Base-by-base conservation (phyloP, 345 rosid species). In the Mercurialis annua region DNA sequence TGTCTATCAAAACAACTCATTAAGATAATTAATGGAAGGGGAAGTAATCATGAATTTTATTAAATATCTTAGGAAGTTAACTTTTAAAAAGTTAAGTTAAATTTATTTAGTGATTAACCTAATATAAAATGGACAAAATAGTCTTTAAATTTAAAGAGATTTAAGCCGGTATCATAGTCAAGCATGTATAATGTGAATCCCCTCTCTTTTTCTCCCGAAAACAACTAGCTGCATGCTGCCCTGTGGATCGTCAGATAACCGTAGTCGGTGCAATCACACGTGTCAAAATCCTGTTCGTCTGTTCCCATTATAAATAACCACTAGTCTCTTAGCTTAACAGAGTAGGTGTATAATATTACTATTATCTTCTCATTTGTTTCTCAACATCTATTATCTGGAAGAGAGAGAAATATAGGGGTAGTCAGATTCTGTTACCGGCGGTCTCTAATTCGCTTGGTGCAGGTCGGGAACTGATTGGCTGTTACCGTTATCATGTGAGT, bases 381-480 rank as follows among this genome's bases (percentile, higher is more conserved):
- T 53, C 34, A 53, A 26, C 58, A 12, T 23, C 21, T 29, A 42
- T 40, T 29, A 47, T 14, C 40, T 1, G 20, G 8, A 40, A 40
- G 34, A 29, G 56, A 58, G 48, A 36, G 69, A 55, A 40, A 58
- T 24, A 64, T 36, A 11, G 54, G 16, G 50, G 12, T 46, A 7
- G 46, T 15, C 31, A 1, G 34, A 33, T 79, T 81, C 66, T 59
- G 67, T 87, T 68, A 77, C 84, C 85, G 87, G 85, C 88, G 89
- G 90, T 65, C 81, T 90, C 95, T 73, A 82, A 92, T 83, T 92
- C 96, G 96, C 98, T 90, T 92, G 98, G 92, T 92, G 95, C 96
- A 92, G 92, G 90, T 90, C 96, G 96, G 98, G 98, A 89, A 83
- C 90, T 77, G 80, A 69, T 64, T 59, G 66, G 64, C 54, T 42